Base-by-base conservation (phyloP, 2,329 filamentous ascomycete genomes). In the Fusarium sp. region DNA sequence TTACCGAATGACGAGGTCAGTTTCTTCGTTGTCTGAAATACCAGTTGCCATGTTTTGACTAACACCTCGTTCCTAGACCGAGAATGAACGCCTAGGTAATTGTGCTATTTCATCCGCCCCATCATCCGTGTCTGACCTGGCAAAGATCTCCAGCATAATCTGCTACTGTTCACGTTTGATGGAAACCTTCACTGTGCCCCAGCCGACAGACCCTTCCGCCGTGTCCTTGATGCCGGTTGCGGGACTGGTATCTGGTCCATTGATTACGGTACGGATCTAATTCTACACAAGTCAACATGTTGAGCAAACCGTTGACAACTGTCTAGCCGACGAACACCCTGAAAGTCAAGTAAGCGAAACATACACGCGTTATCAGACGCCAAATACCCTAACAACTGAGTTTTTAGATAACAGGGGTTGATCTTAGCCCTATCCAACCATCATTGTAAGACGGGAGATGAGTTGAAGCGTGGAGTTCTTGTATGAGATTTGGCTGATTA, bases 241-340 rank as follows among this genome's bases (percentile, higher is more conserved):
- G 51, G 51, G 20, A 56, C 51, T 14, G 51, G 51, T 17, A 56
- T 56, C 51, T 56, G 51, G 51, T 31, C 51, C 3, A 56, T 56
- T 17, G 51, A 56, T 56, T 56, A 35, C 20, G 51, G 51, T 56
- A 35, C 0, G 51, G 6, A 6, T 6, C 6, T 9, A 16, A 11
- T 2, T 3, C 6, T 5, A 1, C 2, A 36, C 2, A 12, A 16
- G 31, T 8, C 8, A 17, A 16, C 7, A 17, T 24, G 10, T 55
- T 14, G 9, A 22, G 8, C n/a, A 16, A 16, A 2, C 6, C 2
- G 9, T 16, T 56, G 14, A 56, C 51, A 12, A n/a, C 3, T 4
- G 4, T 35, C 9, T 0, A 56, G 51, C 51, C 16, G 51, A 56
- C 31, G 51, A 56, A n/a, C 51, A 56, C 24, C 51, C 51, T 1